phyloP scores from a whole-genome alignment of 2,329 filamentous ascomycete genomes.

The Trichoderma sp. region DNA sequence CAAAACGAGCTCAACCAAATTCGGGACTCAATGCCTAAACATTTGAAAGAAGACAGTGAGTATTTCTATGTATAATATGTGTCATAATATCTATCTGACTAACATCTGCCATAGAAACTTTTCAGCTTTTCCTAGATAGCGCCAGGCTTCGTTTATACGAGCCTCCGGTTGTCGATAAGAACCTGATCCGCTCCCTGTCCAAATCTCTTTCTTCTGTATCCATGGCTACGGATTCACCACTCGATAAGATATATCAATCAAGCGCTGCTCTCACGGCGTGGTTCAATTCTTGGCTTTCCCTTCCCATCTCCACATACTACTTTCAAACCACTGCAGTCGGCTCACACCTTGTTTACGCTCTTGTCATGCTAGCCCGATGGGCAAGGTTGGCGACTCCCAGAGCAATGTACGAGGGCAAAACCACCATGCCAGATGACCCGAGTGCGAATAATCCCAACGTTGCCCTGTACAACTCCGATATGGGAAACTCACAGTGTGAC shows the following conservation, averaged over 20 bases:
- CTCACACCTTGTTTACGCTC: constrained; percentile 49
- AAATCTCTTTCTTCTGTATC: constrained; percentile 42
- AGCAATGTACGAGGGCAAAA: constrained; percentile 27
- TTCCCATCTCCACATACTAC: constrained; percentile 45
- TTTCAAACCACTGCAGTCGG: constrained; percentile 46
- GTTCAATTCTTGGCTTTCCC: constrained; percentile 48
- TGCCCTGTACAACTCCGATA: constrained; percentile 28
- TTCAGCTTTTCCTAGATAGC: constrained; percentile 42
- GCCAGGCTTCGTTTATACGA: constrained; percentile 47
- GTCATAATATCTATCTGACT: not conserved
- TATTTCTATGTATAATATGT: not conserved
- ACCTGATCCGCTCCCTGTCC: constrained; percentile 42
- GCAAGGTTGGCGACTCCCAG: constrained; percentile 45
- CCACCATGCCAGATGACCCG: constrained; percentile 29
- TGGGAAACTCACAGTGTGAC: constrained; percentile 12
- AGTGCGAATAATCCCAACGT: constrained; percentile 25
- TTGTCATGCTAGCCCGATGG: constrained; percentile 52
- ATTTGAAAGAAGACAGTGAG: constrained; percentile 41
- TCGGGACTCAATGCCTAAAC: constrained; percentile 34
- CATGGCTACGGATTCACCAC: constrained; percentile 39
- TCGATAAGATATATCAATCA: constrained; percentile 52
- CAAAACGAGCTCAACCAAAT: constrained; percentile 46
- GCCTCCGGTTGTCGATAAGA: constrained; percentile 44
- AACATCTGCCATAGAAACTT: constrained; percentile 32
- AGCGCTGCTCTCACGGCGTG: constrained; percentile 47